phyloP scores from a whole-genome alignment of 768 basidiomycete species.

The Dentipellis fragilis region DNA sequence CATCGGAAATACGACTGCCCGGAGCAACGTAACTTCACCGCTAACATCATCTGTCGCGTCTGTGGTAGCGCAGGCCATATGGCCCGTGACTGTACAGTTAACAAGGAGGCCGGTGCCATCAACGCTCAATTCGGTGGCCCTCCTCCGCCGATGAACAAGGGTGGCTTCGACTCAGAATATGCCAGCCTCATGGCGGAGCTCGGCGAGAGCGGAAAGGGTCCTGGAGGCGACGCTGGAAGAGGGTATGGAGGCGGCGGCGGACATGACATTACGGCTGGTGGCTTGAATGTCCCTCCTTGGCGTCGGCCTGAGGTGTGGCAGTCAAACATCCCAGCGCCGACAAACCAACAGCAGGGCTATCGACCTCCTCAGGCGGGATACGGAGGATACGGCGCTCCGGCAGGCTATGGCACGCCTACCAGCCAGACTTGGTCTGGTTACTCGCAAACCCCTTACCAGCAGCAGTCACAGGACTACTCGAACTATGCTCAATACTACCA shows the following conservation, averaged over 20 bases:
- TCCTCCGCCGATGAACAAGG: conserved; percentile 40
- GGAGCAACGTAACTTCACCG: conserved; percentile 95
- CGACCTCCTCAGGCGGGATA: conserved; percentile 59
- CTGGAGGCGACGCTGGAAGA: conserved; percentile 42
- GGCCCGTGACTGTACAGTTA: conserved; percentile 95
- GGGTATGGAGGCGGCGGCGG: conserved; percentile 48
- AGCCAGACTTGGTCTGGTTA: not conserved
- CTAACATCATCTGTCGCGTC: conserved; percentile 98
- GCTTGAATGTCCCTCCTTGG: conserved; percentile 83
- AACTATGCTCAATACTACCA: conserved; percentile 86
- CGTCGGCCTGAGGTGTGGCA: conserved; percentile 86
- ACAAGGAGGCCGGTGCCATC: conserved; percentile 34
- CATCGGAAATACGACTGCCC: conserved; percentile 99
- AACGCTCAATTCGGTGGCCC: conserved; percentile 46
- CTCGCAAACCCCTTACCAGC: conserved; percentile 18
- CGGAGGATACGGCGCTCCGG: conserved; percentile 20
- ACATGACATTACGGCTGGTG: conserved; percentile 44
- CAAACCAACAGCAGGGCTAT: conserved; percentile 33
- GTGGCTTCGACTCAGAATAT: conserved; percentile 96
- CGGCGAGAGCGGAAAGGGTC: conserved; percentile 66
- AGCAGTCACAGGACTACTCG: conserved; percentile 57
- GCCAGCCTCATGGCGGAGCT: conserved; percentile 96
- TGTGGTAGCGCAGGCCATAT: conserved; percentile 98
- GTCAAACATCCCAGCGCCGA: conserved; percentile 33
- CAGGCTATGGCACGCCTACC: conserved; percentile 11